Percentiles rank a stretch among this genome's conserved stretches.
Conservation (phyloP, 148 eudicot species). For the Polygonum aviculare region DNA sequence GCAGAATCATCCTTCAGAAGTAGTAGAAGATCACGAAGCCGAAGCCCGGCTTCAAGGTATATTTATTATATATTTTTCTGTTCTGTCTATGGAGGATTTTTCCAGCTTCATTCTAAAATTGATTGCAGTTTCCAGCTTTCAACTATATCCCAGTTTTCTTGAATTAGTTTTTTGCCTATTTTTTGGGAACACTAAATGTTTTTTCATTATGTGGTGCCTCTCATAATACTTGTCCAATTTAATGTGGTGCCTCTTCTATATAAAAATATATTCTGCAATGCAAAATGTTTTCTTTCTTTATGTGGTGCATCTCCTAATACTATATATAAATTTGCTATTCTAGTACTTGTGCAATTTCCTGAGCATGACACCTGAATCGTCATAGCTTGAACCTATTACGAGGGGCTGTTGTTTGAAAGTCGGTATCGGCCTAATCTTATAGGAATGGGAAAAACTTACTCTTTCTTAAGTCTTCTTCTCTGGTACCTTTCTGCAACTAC, state of each 20-base stretch:
- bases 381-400: background rate
- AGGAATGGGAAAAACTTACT: background rate
- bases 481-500: too few relatives aligned
- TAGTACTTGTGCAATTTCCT: background rate
- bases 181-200: background rate
- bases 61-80: background rate
- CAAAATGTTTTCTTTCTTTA: background rate
- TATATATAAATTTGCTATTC: background rate
- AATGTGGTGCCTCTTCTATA: too few relatives aligned
- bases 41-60: constrained; percentile 40
- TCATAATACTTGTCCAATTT: background rate
- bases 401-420: background rate
- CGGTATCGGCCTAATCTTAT: background rate
- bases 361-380: background rate
- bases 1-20: constrained; percentile 23
- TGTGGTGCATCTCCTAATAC: background rate
- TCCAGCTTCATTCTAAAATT: background rate
- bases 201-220: background rate
- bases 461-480: too few relatives aligned
- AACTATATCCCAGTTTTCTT: background rate
- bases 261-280: too few relatives aligned
- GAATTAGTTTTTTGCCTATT: background rate
- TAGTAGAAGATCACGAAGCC: constrained; percentile 37
- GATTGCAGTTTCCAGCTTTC: background rate
- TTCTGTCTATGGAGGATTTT: background rate